These are phyloP conservation scores for Boletus bicolor DNA, from an alignment of 768 basidiomycete genomes.

Conservation along the genomic window DNA sequence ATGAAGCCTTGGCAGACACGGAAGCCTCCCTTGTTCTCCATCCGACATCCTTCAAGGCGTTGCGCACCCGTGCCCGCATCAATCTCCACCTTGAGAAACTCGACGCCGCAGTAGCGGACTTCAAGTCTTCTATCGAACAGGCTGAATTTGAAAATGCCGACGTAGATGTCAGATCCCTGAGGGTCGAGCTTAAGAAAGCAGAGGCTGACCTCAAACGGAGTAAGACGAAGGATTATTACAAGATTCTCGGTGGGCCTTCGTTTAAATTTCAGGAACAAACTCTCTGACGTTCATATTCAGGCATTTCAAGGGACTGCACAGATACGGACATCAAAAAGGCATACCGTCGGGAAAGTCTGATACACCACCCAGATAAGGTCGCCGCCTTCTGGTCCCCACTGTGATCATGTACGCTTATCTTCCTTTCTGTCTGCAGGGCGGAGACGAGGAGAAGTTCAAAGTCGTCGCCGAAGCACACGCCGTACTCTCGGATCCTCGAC, in stretches of 20 bases:
- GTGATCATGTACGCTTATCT: constrained; percentile 3
- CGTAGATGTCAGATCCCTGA: constrained; percentile 59
- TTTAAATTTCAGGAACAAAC: neutral
- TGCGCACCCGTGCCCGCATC: constrained; percentile 83
- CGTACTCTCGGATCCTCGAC: constrained; percentile 73
- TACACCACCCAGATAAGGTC: constrained; percentile 85
- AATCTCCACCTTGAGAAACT: constrained; percentile 71
- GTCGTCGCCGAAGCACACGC: constrained; percentile 78
- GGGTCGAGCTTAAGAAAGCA: constrained; percentile 71
- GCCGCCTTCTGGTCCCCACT: neutral
- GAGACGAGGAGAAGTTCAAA: constrained; percentile 96
- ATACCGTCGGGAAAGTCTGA: constrained; percentile 82
- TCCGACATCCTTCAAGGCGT: constrained; percentile 75
- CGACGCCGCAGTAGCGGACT: constrained; percentile 69
- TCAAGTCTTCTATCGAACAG: constrained; percentile 75
- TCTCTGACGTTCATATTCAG: constrained; percentile 25
- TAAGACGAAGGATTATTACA: constrained; percentile 89
- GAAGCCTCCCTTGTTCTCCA: constrained; percentile 60
- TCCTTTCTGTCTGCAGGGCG: constrained; percentile 51
- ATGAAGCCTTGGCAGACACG: constrained; percentile 71
- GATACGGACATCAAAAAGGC: constrained; percentile 86
- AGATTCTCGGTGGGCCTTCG: constrained; percentile 51
- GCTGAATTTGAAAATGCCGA: constrained; percentile 62
- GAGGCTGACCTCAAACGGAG: constrained; percentile 80
- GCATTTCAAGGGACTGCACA: constrained; percentile 47